These are phyloP conservation scores for Acer saccharum DNA, from an alignment of 345 rosid genomes.

Conservation along the genomic window DNA sequence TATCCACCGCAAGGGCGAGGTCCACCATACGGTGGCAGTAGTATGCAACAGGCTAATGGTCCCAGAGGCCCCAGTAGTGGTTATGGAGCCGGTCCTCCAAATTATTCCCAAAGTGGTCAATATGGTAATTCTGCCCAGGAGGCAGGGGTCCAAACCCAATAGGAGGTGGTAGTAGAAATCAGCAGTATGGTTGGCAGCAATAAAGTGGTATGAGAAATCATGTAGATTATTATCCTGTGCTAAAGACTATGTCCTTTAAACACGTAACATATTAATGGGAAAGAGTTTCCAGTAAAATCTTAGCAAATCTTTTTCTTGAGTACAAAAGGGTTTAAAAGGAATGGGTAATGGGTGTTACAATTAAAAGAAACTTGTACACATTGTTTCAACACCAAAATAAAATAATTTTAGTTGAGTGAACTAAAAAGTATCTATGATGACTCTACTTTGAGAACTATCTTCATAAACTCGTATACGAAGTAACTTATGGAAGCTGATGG, in stretches of 20 bases:
- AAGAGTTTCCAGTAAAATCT: not conserved
- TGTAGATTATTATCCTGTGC: not conserved
- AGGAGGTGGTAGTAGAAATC: constrained; percentile 89
- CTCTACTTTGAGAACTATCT: constrained; percentile 86
- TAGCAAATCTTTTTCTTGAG: not conserved
- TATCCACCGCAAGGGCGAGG: constrained; percentile 87
- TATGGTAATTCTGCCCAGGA: constrained; percentile 75
- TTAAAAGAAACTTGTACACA: not conserved
- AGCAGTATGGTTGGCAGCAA: constrained; percentile 83
- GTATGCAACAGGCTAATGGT: constrained; percentile 54
- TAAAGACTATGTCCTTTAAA: not conserved
- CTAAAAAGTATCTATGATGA: constrained; percentile 31
- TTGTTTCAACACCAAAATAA: not conserved
- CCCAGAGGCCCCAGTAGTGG: constrained; percentile 69
- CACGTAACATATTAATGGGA: not conserved
- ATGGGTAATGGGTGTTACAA: too few relatives aligned
- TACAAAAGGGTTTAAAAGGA: not conserved
- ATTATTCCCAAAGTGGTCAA: constrained; percentile 73
- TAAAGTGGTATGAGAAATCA: not conserved
- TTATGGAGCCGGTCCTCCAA: constrained; percentile 79
- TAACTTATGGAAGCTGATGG: constrained; percentile 95
- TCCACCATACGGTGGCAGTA: constrained; percentile 69
- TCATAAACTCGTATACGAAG: constrained; percentile 82
- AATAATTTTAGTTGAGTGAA: not conserved
- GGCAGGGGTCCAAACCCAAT: constrained; percentile 88